Conservation (phyloP, 805 yeast genomes). For the Suhomyces pyralidae region DNA sequence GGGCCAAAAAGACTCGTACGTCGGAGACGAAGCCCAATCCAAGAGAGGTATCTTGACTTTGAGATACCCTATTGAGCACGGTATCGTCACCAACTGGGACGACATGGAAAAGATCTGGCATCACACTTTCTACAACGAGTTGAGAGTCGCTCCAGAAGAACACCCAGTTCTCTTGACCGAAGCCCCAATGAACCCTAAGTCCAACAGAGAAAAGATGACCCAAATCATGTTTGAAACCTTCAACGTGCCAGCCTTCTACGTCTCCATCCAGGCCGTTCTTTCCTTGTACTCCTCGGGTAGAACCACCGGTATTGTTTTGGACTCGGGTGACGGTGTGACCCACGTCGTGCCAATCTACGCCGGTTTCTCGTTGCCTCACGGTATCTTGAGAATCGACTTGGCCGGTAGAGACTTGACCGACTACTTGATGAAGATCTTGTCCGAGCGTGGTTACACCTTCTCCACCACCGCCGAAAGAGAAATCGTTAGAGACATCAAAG, state of each 20-base stretch:
- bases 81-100: conserved; percentile 99
- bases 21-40: conserved; percentile 99
- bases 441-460: conserved; percentile 99
- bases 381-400: conserved; percentile 96
- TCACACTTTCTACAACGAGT: conserved; percentile 99
- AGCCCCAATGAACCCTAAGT: conserved; percentile 99
- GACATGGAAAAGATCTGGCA: conserved; percentile 99
- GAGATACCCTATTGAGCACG: conserved; percentile 99
- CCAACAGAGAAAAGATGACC: conserved; percentile 99
- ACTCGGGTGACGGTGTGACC: conserved; percentile 99
- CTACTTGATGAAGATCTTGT: conserved; percentile 95
- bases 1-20: conserved; percentile 99
- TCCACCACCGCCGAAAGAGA: conserved; percentile 99
- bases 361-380: conserved; percentile 99
- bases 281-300: conserved; percentile 99
- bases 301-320: conserved; percentile 99
- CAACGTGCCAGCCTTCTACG: conserved; percentile 99
- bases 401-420: conserved; percentile 99
- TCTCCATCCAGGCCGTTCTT: conserved; percentile 96
- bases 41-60: conserved; percentile 99
- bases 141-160: conserved; percentile 99
- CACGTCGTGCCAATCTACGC: conserved; percentile 99
- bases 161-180: conserved; percentile 99
- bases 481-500: conserved; percentile 92
- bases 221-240: conserved; percentile 99